Base-by-base conservation (phyloP, 2,329 filamentous ascomycete genomes). In the Phaeosphaeriaceae sp. region DNA sequence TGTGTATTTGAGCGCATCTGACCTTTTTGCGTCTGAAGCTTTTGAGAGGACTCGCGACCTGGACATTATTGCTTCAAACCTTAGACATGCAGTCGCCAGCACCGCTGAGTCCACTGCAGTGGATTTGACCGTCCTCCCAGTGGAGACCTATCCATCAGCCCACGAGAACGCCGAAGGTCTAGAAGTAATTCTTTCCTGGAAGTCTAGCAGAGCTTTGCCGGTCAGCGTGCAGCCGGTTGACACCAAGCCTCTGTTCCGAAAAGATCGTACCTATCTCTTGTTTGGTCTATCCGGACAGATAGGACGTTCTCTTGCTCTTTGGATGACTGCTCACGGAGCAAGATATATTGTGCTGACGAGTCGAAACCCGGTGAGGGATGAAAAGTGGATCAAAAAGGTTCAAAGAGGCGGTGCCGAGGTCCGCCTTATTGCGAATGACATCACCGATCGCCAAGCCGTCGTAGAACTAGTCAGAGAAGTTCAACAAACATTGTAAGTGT, bases 281-380 rank as follows among this genome's bases (percentile, higher is more conserved):
- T 48, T 70, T 2, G 72, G 72, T 3, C 35, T 72, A 9, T 56
- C 64, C 0, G 69, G 71, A 2, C 62, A 57, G 1, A 17, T 74
- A 21, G 72, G 70, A 1, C 49, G 55, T 0, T 67, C 66, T 0
- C 46, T 73, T 0, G 55, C 53, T 19, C 6, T 58, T 13, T 74
- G 66, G 64, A 72, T 74, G 71, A 51, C 70, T 1, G 15, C n/a
- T 2, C 54, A 65, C 21, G 69, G 69, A 0, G 73, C 71, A 3
- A 53, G 55, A 17, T n/a, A 67, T 23, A 43, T 75, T 22, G 63
- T 64, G 4, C 24, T 85, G 1, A 75, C 78, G 0, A 82, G 79
- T 49, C 77, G 82, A n/a, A 35, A 44, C 1, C 53, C 60, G 61
- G 7, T 61, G 3, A 47, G 46, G 8, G 22, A 54, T 22, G 35